A percentile compares a stretch with the other conserved stretches of the same genome.
Conservation (phyloP, 2,329 filamentous ascomycete species). For the Hymenoscyphus infarciens region DNA sequence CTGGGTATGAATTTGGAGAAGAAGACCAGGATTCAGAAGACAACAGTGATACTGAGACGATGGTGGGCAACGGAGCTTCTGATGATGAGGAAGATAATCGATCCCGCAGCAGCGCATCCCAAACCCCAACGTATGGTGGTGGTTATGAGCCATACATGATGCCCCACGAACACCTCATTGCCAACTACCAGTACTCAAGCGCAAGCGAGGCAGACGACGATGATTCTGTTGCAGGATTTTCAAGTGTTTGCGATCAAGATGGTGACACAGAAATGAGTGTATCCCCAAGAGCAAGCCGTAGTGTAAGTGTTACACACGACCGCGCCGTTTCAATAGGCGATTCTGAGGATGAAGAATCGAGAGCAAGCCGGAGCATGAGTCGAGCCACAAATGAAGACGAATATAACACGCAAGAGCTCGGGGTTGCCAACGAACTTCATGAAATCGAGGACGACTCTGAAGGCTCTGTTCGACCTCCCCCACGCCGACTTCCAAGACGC, state of each 20-base stretch:
- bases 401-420: conserved; percentile 21
- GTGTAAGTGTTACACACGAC: conserved; percentile 12
- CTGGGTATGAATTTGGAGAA: conserved; percentile 13
- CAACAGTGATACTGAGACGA: conserved; percentile 32
- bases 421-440: conserved; percentile 27
- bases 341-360: conserved; percentile 10
- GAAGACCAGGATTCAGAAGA: conserved; percentile 23
- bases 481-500: conserved; percentile 23
- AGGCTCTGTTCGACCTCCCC: conserved; percentile 26
- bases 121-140: conserved; percentile 21
- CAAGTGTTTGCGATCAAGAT: conserved; percentile 31
- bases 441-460: conserved; percentile 30
- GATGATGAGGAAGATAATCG: conserved; percentile 29
- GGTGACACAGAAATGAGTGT: conserved; percentile 37
- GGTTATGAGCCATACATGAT: conserved; percentile 17
- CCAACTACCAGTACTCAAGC: conserved; percentile 8
- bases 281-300: conserved; percentile 23
- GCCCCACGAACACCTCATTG: conserved; percentile 9
- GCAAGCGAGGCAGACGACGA: conserved; percentile 26
- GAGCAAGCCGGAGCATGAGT: conserved; percentile 16
- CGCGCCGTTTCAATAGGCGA: conserved; percentile 6
- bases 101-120: conserved; percentile 24
- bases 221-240: conserved; percentile 23
- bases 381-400: conserved; percentile 8
- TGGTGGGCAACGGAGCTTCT: conserved; percentile 24